These are phyloP conservation scores for Globisporangium barbulae DNA, from an alignment of 352 stramenopile genomes.

Conservation along the genomic window DNA sequence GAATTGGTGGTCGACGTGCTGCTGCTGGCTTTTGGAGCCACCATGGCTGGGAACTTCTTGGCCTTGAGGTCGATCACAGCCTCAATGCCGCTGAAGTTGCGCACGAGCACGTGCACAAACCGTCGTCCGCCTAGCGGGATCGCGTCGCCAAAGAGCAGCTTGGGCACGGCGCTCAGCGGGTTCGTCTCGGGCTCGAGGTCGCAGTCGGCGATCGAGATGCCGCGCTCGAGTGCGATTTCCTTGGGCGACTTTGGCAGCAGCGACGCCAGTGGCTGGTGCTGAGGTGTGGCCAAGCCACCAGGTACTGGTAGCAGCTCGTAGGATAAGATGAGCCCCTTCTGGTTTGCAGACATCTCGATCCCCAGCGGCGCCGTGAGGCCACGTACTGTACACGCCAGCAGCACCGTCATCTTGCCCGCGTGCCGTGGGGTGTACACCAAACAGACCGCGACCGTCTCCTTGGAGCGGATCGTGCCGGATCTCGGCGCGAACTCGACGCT, in stretches of 20 bases:
- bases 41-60: slow-evolving; percentile 42
- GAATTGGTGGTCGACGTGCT: not conserved
- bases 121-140: slow-evolving; percentile 58
- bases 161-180: slow-evolving; percentile 32
- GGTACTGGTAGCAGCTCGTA: slow-evolving; percentile 48
- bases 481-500: slow-evolving; percentile 41
- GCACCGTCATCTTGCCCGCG: slow-evolving; percentile 39
- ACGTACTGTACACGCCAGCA: slow-evolving; percentile 63
- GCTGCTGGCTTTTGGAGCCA: not conserved
- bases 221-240: slow-evolving; percentile 35
- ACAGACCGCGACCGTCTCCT: slow-evolving; percentile 46
- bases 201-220: slow-evolving; percentile 37
- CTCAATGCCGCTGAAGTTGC: slow-evolving; percentile 80
- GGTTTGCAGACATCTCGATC: slow-evolving; percentile 55
- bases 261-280: not conserved
- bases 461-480: slow-evolving; percentile 51
- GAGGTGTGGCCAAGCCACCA: not conserved
- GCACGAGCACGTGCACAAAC: slow-evolving; percentile 47
- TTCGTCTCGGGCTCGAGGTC: slow-evolving; percentile 47
- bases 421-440: slow-evolving; percentile 62
- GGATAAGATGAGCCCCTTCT: slow-evolving; percentile 77
- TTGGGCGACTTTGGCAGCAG: slow-evolving; percentile 32
- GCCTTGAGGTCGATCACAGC: slow-evolving; percentile 55
- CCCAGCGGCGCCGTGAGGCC: slow-evolving; percentile 57
- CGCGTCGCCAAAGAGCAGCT: slow-evolving; percentile 58